These are phyloP conservation scores for Wickerhamiella nectarea DNA, from an alignment of 805 yeast species.

Conservation along the genomic window DNA sequence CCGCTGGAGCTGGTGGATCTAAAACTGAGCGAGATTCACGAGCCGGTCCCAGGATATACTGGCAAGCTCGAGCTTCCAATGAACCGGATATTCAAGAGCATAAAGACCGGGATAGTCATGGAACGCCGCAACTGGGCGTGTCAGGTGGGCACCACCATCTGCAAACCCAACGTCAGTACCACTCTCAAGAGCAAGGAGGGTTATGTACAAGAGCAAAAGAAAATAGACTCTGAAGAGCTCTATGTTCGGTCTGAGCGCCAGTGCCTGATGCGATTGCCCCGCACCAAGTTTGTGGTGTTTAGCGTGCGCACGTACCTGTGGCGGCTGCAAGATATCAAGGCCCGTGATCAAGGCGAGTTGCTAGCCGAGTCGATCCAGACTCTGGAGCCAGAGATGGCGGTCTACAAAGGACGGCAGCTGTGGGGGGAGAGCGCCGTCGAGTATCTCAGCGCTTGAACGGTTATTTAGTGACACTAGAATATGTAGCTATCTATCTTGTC, in stretches of 20 bases:
- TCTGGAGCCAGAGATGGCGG: constrained; percentile 15
- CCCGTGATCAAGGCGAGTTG: constrained; percentile 35
- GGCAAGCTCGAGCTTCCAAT: constrained; percentile 44
- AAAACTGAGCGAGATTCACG: constrained; percentile 48
- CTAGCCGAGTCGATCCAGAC: constrained; percentile 49
- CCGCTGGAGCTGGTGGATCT: constrained; percentile 40
- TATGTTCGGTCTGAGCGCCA: constrained; percentile 50
- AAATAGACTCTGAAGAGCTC: constrained; percentile 26
- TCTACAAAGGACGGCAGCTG: constrained; percentile 16
- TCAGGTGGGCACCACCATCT: constrained; percentile 27
- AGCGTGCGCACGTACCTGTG: constrained; percentile 43
- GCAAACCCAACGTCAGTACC: background rate
- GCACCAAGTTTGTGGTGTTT: constrained; percentile 34
- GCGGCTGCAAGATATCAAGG: constrained; percentile 35
- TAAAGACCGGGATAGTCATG: constrained; percentile 3
- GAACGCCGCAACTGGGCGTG: constrained; percentile 23
- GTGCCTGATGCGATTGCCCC: constrained; percentile 38
- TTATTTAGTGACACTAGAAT: too few species aligned
- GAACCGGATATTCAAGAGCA: constrained; percentile 46
- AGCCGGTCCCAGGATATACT: constrained; percentile 58
- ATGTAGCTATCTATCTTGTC: background rate
- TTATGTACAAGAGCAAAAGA: constrained; percentile 35
- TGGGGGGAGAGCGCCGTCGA: constrained; percentile 17
- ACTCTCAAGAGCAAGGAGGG: constrained; percentile 34
- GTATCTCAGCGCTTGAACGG: constrained; percentile 8